phyloP scores from a whole-genome alignment of 1,284 basidiomycete genomes.

The Neotropicomus parvogracilis region DNA sequence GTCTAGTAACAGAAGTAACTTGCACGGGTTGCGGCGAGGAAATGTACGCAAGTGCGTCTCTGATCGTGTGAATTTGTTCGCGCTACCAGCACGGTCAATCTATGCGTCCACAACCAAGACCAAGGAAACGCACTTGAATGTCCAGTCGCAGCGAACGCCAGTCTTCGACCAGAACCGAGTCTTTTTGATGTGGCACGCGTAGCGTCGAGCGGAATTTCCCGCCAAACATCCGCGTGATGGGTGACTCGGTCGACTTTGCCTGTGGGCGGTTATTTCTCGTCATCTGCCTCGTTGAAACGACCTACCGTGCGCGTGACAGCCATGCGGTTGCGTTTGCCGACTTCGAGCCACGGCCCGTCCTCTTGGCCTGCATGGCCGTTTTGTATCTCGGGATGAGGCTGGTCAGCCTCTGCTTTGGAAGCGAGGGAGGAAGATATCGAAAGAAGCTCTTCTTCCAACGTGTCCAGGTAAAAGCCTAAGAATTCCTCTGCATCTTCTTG shows the following conservation, averaged over 20 bases:
- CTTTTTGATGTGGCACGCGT: constrained; percentile 76
- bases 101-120: background rate
- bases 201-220: constrained; percentile 91
- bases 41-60: constrained; percentile 80
- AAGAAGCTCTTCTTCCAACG: constrained; percentile 90
- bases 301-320: constrained; percentile 79
- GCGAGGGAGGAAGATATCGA: constrained; percentile 53
- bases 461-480: constrained; percentile 95
- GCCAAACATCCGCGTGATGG: constrained; percentile 90
- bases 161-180: constrained; percentile 89
- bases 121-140: constrained; percentile 61
- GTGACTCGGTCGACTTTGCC: constrained; percentile 81
- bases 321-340: constrained; percentile 85
- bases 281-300: constrained; percentile 15
- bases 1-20: constrained; percentile 53
- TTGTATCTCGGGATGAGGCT: constrained; percentile 11
- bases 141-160: constrained; percentile 90
- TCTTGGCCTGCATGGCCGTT: constrained; percentile 34
- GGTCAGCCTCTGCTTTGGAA: constrained; percentile 25
- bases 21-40: constrained; percentile 82
- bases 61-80: constrained; percentile 73
- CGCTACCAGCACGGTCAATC: constrained; percentile 40
- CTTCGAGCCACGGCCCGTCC: constrained; percentile 82
- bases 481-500: constrained; percentile 99
- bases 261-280: constrained; percentile 27